phyloP scores from a whole-genome alignment of 2,329 filamentous ascomycete species.

The Cordyceps militaris region DNA sequence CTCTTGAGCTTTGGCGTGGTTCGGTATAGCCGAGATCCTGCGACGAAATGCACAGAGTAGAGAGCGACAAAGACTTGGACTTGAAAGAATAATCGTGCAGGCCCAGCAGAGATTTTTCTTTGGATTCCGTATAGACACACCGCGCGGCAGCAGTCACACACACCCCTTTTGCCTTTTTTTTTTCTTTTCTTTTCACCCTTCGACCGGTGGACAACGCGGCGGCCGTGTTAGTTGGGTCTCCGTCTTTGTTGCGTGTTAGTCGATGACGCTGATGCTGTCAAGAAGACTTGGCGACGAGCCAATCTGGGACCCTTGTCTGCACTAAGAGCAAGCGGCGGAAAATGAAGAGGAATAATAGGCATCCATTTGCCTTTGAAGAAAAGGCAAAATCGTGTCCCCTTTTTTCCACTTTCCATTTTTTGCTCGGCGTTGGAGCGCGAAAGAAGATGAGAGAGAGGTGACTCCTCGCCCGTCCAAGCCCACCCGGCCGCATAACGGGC shows the following conservation, averaged over 20 bases:
- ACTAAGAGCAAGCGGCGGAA: background rate
- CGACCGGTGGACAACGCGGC: too few species aligned
- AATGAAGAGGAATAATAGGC: background rate
- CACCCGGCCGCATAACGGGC: constrained; percentile 10
- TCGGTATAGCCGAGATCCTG: background rate
- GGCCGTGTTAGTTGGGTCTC: background rate
- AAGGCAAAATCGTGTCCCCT: background rate
- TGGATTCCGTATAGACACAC: too few species aligned
- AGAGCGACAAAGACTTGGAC: background rate
- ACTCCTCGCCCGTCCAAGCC: background rate
- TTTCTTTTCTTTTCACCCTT: too few species aligned
- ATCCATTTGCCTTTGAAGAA: background rate
- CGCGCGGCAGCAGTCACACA: too few species aligned
- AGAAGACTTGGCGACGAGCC: background rate
- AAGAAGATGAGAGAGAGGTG: background rate
- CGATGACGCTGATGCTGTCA: background rate
- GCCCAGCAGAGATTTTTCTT: too few species aligned
- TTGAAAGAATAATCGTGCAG: too few species aligned
- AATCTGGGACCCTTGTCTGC: background rate
- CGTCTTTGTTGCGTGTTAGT: background rate
- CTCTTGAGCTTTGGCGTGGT: background rate
- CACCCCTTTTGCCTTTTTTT: too few species aligned
- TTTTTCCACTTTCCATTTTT: background rate
- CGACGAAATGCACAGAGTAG: background rate
- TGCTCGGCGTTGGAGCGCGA: background rate